Base-by-base conservation (phyloP, 2,329 filamentous ascomycete species). In the Capronia epimyces region DNA sequence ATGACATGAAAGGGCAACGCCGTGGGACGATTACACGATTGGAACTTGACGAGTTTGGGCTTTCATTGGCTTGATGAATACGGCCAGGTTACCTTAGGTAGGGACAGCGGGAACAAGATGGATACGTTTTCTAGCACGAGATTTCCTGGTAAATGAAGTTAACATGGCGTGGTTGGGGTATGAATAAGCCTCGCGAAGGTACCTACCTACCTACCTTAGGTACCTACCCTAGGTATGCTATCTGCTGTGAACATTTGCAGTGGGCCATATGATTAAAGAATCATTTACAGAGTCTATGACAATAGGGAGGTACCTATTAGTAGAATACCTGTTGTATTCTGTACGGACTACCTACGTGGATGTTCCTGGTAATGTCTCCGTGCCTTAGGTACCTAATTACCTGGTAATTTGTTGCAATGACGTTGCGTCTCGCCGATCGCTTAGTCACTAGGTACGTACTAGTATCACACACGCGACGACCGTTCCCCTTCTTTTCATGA, bases 1-100 rank as follows among this genome's bases (percentile, higher is more conserved):
- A 47, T 56, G 46, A 53, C 6, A 32, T 41, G 31, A 52, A 12
- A 39, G 8, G 47, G 22, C 37, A 34, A 34, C 3, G n/a, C 13
- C 43, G 37, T 32, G 22, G 22, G 31, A 43, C 13, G 37, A 24
- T 24, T 29, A 29, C 22, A 22, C 9, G 6, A 27, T 29, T 18
- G 18, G 27, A 21, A 37, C 3, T 12, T 45, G 27, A 41, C 22
- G 41, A 46, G 43, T 37, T 25, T 20, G 5, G 39, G 24, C 21
- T 25, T 42, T 37, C 5, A 37, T 37, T 37, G 34, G n/a, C 34
- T 37, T 20, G 34, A 37, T 37, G 34, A 9, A 20, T 9, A 18
- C 31, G 27, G 27, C 8, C 13, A 13, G 8, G n/a, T 34, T 13
- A 10, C 24, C 24, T 27, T 27, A 5, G 24, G 24, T 27, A 12